Conservation (phyloP, 176 grass and related monocot genomes). For the Musa itinerans region DNA sequence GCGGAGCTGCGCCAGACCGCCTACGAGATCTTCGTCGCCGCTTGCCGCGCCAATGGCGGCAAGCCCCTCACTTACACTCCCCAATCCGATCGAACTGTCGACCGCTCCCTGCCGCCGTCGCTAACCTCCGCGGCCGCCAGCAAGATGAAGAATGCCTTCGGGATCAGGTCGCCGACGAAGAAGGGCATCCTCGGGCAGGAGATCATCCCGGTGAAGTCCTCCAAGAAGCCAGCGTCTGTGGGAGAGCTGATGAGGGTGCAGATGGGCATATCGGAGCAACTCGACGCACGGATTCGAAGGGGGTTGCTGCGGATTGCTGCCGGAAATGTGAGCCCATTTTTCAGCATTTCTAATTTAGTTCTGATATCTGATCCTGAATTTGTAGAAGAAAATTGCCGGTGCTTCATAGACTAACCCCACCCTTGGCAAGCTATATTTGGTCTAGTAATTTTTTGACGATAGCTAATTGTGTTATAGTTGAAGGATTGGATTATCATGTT, state of each 20-base stretch:
- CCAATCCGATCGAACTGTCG: conserved; percentile 28
- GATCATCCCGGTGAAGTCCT: neutral
- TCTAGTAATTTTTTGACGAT: too few relatives aligned
- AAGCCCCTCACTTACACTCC: conserved; percentile 83
- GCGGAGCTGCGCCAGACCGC: conserved; percentile 61
- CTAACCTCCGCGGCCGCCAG: conserved; percentile 81
- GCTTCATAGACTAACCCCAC: neutral
- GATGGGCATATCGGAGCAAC: conserved; percentile 73
- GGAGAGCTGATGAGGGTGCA: conserved; percentile 79
- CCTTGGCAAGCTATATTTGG: too few relatives aligned
- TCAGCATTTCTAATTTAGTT: neutral
- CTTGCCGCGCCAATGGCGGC: conserved; percentile 69
- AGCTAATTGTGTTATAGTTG: too few relatives aligned
- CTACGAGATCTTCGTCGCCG: conserved; percentile 85
- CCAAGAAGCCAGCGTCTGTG: conserved; percentile 38
- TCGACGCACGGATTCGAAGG: conserved; percentile 81
- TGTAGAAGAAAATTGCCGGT: neutral
- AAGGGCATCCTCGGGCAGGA: conserved; percentile 37
- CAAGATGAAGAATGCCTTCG: conserved; percentile 97
- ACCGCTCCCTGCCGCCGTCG: conserved; percentile 55
- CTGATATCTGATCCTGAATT: neutral
- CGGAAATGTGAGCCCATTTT: conserved; percentile 37
- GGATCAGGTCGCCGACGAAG: conserved; percentile 59
- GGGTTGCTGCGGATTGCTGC: conserved; percentile 86
- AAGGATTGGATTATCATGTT: too few relatives aligned